Base-by-base conservation (phyloP, 2,329 filamentous ascomycete species). In the Polychaeton citri region DNA sequence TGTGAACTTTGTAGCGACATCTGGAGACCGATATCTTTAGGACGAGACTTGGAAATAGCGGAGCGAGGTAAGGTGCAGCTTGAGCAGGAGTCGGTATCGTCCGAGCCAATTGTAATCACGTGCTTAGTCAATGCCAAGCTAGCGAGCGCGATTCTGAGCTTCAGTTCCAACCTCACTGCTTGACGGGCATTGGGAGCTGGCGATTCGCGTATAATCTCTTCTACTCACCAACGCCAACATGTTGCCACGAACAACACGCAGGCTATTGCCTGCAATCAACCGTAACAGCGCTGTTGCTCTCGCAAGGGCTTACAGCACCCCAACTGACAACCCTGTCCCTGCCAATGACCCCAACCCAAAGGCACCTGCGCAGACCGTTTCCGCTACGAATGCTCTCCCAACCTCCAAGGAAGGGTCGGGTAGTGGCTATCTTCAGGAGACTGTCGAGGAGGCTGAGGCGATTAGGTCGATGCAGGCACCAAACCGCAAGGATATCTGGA, bases 401-500 rank as follows among this genome's bases (percentile, higher is more conserved):
- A 71, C 57, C 44, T 69, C 47, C 46, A 66, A 61, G 44, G 63
- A 59, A 37, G 64, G 65, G 24, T 55, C 58, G n/a, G 59, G 62
- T 44, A 72, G 76, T 49, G 57, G 60, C 28, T 54, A 65, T 2
- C 48, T 79, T 40, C 65, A 72, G 53, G 77, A 81, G 55, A 60
- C 59, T 30, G 61, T 67, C 5, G 64, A 65, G 42, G 60, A 65
- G 33, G 72, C 61, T 15, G 75, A 79, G 60, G 57, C 67, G 41
- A 62, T 66, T 51, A 67, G 74, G 44, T 63, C 71, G 38, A 62
- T 69, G 59, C 90, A 98, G 68, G 84, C 88, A 20, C 90, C 90
- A 16, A 98, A 98, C 68, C 76, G 86, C 43, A 64, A 69, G 40
- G 74, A 64, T 5, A 72, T 84, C 41, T 98, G 90, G 90, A 85